Evolutionary conservation across 2,329 filamentous ascomycete species (phyloP).

Genomic region (Aspergillus udagawae): DNA sequence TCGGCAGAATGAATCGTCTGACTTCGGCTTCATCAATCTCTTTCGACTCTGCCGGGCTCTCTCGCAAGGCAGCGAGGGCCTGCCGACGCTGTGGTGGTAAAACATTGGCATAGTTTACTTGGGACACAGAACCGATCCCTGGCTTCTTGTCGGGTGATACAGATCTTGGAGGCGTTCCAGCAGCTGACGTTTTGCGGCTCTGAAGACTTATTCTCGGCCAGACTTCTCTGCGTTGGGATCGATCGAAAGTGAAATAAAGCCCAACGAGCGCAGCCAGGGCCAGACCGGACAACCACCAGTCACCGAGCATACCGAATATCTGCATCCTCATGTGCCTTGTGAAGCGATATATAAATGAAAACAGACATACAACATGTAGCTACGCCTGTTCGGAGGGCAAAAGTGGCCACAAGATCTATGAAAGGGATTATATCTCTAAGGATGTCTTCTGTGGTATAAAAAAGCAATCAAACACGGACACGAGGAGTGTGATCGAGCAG

Average conservation of each 20-base stretch:
- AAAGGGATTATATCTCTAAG: background rate
- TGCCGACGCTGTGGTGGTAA: slow-evolving; percentile 54
- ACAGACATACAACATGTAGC: background rate
- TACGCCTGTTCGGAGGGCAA: background rate
- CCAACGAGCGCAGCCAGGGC: slow-evolving; percentile 18
- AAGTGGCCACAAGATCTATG: background rate
- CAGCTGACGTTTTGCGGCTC: slow-evolving; percentile 43
- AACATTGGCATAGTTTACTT: slow-evolving; percentile 41
- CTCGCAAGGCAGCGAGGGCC: slow-evolving; percentile 34
- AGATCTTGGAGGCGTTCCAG: slow-evolving; percentile 51
- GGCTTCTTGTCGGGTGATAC: slow-evolving; percentile 48
- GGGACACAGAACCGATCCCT: slow-evolving; percentile 22
- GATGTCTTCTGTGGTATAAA: background rate
- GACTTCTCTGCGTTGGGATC: slow-evolving; percentile 36
- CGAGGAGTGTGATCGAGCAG: background rate
- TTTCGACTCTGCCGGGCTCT: slow-evolving; percentile 14
- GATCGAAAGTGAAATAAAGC: slow-evolving; percentile 25
- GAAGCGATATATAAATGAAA: background rate
- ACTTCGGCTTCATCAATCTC: slow-evolving; percentile 32
- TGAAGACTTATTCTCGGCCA: slow-evolving; percentile 37
- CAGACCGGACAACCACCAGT: slow-evolving; percentile 21
- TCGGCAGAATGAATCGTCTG: slow-evolving; percentile 35
- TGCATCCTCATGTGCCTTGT: slow-evolving; percentile 15
- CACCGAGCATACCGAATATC: slow-evolving; percentile 9
- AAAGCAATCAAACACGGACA: background rate